Percentiles rank a stretch among this genome's conserved stretches.
Conservation (phyloP, 23 red algal species). For the Gracilaria domingensis region DNA sequence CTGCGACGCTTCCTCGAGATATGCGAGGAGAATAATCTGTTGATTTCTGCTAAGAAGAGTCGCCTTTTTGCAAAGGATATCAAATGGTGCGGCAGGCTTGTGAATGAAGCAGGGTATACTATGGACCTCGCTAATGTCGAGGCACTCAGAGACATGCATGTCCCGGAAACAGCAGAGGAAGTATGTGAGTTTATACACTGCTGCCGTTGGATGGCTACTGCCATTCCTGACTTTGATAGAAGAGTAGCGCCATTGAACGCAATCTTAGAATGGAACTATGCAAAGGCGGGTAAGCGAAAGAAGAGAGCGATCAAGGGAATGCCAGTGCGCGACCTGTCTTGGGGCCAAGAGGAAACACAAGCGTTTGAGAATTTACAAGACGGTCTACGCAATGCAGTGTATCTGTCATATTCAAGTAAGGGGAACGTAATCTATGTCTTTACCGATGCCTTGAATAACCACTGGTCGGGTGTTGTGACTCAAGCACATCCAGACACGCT, state of each 20-base stretch:
- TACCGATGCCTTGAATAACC: neutral
- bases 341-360: neutral
- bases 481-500: neutral
- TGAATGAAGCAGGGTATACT: neutral
- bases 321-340: neutral
- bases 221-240: neutral
- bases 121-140: conserved; percentile 2
- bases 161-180: conserved; percentile 8
- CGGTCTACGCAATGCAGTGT: neutral
- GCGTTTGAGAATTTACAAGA: conserved; percentile 26
- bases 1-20: conserved; percentile 22
- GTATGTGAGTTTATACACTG: conserved; percentile 25
- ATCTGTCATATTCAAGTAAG: neutral
- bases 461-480: neutral
- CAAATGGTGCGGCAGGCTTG: conserved; percentile 36
- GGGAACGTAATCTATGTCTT: conserved; percentile 3
- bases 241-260: neutral
- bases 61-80: conserved; percentile 5
- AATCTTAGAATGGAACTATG: neutral
- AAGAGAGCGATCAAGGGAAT: neutral
- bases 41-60: conserved; percentile 24
- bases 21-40: conserved; percentile 25
- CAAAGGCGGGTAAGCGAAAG: neutral
- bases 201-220: conserved; percentile 30
- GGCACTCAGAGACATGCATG: neutral